Evolutionary conservation across 352 stramenopile genomes (phyloP), one percentile per base, ranked within the genome.

Genomic region (Phytopythium sindhum): DNA sequence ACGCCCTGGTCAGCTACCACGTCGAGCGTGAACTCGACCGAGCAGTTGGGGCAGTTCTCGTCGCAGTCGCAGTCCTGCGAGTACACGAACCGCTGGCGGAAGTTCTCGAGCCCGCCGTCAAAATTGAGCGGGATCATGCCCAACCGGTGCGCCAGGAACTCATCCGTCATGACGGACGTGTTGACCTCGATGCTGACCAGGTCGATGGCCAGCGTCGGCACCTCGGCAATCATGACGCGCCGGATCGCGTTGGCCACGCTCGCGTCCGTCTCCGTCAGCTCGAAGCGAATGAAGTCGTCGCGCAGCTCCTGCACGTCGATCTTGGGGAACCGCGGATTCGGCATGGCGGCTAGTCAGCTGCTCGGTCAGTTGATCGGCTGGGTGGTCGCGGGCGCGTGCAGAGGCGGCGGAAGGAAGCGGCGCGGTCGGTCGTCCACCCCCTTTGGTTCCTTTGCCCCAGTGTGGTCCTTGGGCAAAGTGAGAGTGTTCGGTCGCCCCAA

Each of bases 141-240:
- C 57, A 99, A 75, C 8, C 97, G 87, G 78, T 99, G 97, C 26
- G 97, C 96, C 66, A 99, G 86, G 71, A 99, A 99, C 81, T 99
- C 97, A 84, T 99, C 97, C 64, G 98, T 98, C 73, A 99, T 90
- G 35, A 98, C 95, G 28, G 91, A 98, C 31, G 95, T 97, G 87
- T 99, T 99, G 64, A 98, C 87, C 73, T 97, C 82, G 74, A 99
- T 98, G 72, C 93, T 97, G 48, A 99, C 97, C n/a, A 99, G 83
- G 75, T 99, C 97, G 74, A 99, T 99, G 19, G 95, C 95, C 57
- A 99, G 75, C n/a, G 97, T 99, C 23, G 97, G 97, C 31, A 99
- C 96, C 75, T 98, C 95, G 11, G 90, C 86, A 77, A 99, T 98
- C 91, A 99, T 99, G 63, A 99, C 97, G 53, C 97, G 89, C 53